Base-by-base conservation (phyloP, 2,329 filamentous ascomycete genomes). In the Talaromyces marneffei region DNA sequence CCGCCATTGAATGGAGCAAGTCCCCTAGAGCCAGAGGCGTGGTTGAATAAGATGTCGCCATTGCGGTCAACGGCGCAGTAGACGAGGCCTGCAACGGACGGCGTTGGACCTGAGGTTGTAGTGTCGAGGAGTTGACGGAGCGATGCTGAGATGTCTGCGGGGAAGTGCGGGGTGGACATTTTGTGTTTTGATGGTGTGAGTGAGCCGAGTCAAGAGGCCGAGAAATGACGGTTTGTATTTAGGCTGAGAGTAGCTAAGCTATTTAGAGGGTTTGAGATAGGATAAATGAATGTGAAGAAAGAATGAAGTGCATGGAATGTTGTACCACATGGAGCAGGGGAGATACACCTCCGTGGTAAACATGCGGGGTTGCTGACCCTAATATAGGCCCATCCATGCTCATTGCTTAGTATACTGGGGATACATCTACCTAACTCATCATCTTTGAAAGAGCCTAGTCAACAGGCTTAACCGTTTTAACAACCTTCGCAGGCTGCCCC, bases 21-120 rank as follows among this genome's bases (percentile, higher is more conserved):
- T 2, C 68, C 69, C 4, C 66, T 55, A 48, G 66, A 65, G 4
- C 69, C 69, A 9, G 68, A 68, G 37, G 69, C 69, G 61, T 71
- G 68, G 29, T 66, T 64, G 57, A 70, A 70, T 57, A 71, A 58
- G 48, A 64, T 42, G n/a, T 70, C 65, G 39, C 69, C 69, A 54
- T 65, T 46, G 56, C 66, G 67, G 60, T 70, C 66, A 23, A 71
- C 65, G 2, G 68, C 69, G 7, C 53, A 53, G 55, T 65, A 70
- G 27, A 70, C 68, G 10, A 71, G 57, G 18, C 63, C 62, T 7
- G 60, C 14, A 20, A 62, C 50, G n/a, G 55, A 40, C 4, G 56
- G 48, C 2, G 46, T 48, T 35, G 61, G 40, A n/a, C 60, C 23
- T 23, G 60, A 27, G 31, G 60, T 62, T 18, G 60, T 20, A 14